Percentiles rank a stretch among this genome's conserved stretches.
phyloP scores from a whole-genome alignment of 1,139 yeast genomes.

The Blastobotrys buckinghamii region DNA sequence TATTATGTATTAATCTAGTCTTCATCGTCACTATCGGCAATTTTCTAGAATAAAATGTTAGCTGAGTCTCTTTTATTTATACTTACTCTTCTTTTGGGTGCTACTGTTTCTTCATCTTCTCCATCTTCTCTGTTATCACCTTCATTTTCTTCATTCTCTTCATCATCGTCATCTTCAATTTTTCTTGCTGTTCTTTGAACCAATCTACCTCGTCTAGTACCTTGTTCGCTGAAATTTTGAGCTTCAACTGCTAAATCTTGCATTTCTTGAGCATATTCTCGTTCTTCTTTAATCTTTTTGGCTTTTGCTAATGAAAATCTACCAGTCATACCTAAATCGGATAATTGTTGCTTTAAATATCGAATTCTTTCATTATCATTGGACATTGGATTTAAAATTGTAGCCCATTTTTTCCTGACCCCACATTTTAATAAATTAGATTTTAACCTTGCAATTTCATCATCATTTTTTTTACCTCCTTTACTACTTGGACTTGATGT shows the following conservation, averaged over 20 bases:
- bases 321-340: slow-evolving; percentile 27
- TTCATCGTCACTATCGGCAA: neutral
- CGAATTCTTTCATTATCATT: slow-evolving; percentile 20
- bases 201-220: neutral
- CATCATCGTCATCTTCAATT: slow-evolving; percentile 3
- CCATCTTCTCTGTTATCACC: slow-evolving; percentile 10
- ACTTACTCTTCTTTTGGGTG: neutral
- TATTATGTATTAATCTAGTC: neutral
- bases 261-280: slow-evolving; percentile 34
- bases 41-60: neutral
- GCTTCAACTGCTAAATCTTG: slow-evolving; percentile 25
- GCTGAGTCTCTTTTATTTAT: neutral
- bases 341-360: slow-evolving; percentile 21
- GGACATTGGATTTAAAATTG: slow-evolving; percentile 20
- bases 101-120: slow-evolving; percentile 14
- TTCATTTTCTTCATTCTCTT: slow-evolving; percentile 7
- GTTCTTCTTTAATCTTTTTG: slow-evolving; percentile 35
- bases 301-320: slow-evolving; percentile 30
- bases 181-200: neutral
- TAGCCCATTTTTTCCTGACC: slow-evolving; percentile 25
- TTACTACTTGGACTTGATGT: too few relatives aligned
- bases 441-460: slow-evolving; percentile 23
- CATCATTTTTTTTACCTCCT: slow-evolving; percentile 10
- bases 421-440: slow-evolving; percentile 28
- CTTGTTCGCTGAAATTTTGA: slow-evolving; percentile 1